Percentiles rank a stretch among this genome's conserved stretches.
phyloP scores from a whole-genome alignment of 768 basidiomycete genomes.

The Cystoderma amianthinum region DNA sequence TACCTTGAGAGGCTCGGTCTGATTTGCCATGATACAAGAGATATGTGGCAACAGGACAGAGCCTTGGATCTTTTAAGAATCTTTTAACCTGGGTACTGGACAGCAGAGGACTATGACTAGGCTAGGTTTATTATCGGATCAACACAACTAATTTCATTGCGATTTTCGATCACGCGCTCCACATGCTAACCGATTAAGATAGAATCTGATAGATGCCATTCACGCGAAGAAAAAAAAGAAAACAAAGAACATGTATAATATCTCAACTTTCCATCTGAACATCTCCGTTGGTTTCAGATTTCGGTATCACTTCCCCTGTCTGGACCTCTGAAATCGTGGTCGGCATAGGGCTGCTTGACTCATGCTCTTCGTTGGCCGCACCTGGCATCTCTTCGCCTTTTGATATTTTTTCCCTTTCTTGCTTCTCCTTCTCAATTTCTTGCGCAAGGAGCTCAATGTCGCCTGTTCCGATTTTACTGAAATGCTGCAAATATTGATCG shows the following conservation, averaged over 20 bases:
- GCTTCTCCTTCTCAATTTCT: conserved; percentile 44
- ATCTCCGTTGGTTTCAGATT: no score
- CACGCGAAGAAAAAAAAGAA: no score
- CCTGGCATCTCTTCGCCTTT: conserved; percentile 27
- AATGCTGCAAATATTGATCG: conserved; percentile 66
- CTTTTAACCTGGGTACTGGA: no score
- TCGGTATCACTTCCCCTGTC: no score
- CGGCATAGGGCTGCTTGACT: conserved; percentile 24
- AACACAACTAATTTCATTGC: conserved; percentile 3
- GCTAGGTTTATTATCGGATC: conserved; percentile 17
- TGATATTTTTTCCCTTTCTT: conserved; percentile 27
- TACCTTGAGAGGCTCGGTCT: conserved; percentile 36
- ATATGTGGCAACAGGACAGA: no score
- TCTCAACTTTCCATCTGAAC: no score
- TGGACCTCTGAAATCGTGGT: no score
- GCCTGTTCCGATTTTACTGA: conserved; percentile 77
- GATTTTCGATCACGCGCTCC: conserved; percentile 14
- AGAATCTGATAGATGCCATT: no score
- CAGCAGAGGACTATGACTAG: no score
- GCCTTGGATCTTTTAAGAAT: no score
- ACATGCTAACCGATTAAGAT: no score
- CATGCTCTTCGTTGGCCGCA: conserved; percentile 22
- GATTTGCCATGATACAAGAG: conserved; percentile 6
- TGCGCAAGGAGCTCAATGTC: conserved; percentile 51
- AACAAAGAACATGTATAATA: no score